Base-by-base conservation (phyloP, 805 yeast genomes). In the Grigorovia transvaalensis region DNA sequence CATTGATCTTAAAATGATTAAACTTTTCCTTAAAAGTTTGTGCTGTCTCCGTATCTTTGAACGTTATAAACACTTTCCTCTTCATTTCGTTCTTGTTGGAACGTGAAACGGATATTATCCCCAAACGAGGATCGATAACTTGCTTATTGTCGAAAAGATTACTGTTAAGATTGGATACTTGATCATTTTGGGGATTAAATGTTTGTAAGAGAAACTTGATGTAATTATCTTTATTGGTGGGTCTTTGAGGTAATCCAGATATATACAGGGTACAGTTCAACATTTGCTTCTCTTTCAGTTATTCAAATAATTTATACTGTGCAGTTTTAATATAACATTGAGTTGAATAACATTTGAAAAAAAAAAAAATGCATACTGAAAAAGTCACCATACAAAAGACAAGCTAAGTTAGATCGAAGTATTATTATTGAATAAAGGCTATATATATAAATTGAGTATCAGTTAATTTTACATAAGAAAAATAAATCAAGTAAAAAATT, bases 51-150 rank as follows among this genome's bases (percentile, higher is more conserved):
- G 45, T 47, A 41, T 53, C 50, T 2, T 38, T 38, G 48, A 66
- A 66, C 1, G 70, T 64, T 2, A 66, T 46, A 42, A 65, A 65
- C 35, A 63, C 61, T 44, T 58, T 60, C 15, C 55, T 56, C 2
- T 45, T 29, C 40, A 61, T 23, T 15, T 45, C 50, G 1, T 46
- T 8, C 23, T 27, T 13, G 47, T 45, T 27, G 48, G 50, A 12
- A 29, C 19, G 13, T 23, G 44, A 23, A 55, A 50, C 45, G 46
- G 59, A 51, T 52, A 64, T 41, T 43, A 49, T 44, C n/a, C 51
- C 45, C 29, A 35, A 29, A 11, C 8, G 38, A 13, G 38, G 15
- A 33, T 33, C 38, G 38, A 33, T 5, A 9, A 33, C 11, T 8
- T 33, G 38, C 13, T 47, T 33, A 20, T 49, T 40, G 17, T 49